phyloP scores from a whole-genome alignment of 139 green algal genomes.

The Nannochloris sp. region DNA sequence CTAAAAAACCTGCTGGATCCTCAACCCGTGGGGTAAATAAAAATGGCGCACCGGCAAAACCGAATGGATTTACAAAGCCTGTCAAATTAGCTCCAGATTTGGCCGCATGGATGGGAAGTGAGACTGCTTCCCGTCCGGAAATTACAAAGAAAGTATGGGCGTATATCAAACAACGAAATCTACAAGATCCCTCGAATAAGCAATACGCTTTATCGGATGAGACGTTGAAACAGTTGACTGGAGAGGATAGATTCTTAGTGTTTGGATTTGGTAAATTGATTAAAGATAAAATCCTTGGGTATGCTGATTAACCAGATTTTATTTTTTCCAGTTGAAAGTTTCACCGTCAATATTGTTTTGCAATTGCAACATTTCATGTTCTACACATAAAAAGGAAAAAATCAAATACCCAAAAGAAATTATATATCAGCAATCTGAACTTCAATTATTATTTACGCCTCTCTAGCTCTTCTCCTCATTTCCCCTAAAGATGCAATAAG shows the following conservation, averaged over 20 bases:
- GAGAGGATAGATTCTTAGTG: conserved; percentile 36
- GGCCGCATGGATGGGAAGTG: conserved; percentile 31
- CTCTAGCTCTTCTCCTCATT: too few relatives aligned
- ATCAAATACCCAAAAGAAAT: too few relatives aligned
- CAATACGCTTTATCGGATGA: conserved; percentile 23
- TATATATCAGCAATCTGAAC: too few relatives aligned
- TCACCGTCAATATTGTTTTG: too few relatives aligned
- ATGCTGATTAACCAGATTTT: neutral
- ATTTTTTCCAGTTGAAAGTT: neutral
- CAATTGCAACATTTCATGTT: too few relatives aligned
- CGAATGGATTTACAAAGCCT: conserved; percentile 39
- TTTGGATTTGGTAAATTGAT: conserved; percentile 42
- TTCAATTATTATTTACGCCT: too few relatives aligned
- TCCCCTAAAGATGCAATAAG: neutral
- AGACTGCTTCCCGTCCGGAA: conserved; percentile 27
- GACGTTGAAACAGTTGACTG: conserved; percentile 16
- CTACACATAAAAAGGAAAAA: too few relatives aligned
- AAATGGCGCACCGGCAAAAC: conserved; percentile 6
- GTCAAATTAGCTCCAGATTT: conserved; percentile 35
- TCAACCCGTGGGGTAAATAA: neutral
- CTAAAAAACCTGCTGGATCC: neutral
- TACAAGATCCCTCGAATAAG: conserved; percentile 35
- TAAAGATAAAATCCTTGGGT: conserved; percentile 29
- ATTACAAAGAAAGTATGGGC: conserved; percentile 48
- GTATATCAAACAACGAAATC: conserved; percentile 35